Evolutionary conservation across 2,329 filamentous ascomycete species (phyloP).

Genomic region (Mariannaea sp.): DNA sequence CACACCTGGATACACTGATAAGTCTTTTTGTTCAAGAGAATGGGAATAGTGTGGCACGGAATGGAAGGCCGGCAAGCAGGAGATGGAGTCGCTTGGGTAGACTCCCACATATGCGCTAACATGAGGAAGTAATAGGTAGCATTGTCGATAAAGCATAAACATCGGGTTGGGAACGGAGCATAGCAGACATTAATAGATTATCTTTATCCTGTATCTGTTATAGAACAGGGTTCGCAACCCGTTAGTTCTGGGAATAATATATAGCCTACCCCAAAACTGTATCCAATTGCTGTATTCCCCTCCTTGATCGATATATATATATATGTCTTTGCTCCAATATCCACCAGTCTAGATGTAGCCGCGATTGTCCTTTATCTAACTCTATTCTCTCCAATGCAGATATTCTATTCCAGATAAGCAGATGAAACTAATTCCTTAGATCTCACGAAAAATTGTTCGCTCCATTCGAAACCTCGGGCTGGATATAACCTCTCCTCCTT

Average conservation of each 20-base stretch:
- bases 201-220: no score
- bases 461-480: constrained; percentile 13
- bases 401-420: neutral
- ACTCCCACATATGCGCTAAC: no score
- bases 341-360: no score
- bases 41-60: neutral
- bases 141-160: no score
- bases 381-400: neutral
- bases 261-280: constrained; percentile 1
- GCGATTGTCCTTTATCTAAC: constrained; percentile 1
- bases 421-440: neutral
- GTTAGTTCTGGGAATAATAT: constrained; percentile 1
- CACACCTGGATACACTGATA: neutral
- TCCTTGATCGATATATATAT: no score
- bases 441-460: neutral
- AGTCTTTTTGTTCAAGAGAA: neutral
- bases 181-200: neutral
- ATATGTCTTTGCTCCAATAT: no score
- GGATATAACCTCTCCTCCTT: constrained; percentile 61
- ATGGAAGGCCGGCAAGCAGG: neutral
- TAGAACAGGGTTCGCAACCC: neutral
- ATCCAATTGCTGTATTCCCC: no score
- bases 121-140: no score
- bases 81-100: neutral
- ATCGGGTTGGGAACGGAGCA: neutral